Evolutionary conservation across 345 rosid species (phyloP).

Genomic region (Brassica carinata): DNA sequence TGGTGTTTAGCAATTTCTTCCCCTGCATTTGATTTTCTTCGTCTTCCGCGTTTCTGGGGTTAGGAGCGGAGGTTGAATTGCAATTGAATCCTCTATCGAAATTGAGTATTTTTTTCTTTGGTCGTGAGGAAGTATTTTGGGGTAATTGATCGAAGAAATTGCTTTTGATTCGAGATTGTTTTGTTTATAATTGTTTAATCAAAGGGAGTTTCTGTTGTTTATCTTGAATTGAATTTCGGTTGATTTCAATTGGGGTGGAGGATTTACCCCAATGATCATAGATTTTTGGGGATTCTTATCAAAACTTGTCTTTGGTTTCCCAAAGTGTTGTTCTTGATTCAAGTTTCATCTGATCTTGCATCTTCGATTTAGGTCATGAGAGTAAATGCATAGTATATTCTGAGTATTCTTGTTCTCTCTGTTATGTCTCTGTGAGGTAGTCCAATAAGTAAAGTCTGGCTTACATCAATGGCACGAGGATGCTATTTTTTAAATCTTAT

Average conservation of each 20-base stretch:
- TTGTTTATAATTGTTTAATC: not conserved
- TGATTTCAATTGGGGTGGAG: constrained; percentile 6
- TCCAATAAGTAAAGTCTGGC: no score
- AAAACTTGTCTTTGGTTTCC: not conserved
- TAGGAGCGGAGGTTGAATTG: constrained; percentile 19
- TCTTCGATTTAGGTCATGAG: not conserved
- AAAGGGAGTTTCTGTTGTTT: not conserved
- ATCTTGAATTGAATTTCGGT: not conserved
- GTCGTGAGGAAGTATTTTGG: not conserved
- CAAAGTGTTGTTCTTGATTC: constrained; percentile 7
- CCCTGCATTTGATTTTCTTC: constrained; percentile 10
- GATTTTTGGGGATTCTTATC: constrained; percentile 1
- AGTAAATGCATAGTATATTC: not conserved
- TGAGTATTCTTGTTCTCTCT: not conserved
- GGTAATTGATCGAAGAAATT: constrained; percentile 13
- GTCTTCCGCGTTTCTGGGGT: not conserved
- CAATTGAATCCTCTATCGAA: constrained; percentile 22
- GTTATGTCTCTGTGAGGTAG: not conserved
- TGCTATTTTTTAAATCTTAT: not conserved
- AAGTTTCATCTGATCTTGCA: constrained; percentile 7
- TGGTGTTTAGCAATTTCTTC: constrained; percentile 1
- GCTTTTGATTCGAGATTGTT: not conserved
- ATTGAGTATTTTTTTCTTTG: not conserved
- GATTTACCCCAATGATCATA: constrained; percentile 5
- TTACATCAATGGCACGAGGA: not conserved